Conservation (phyloP, 2,329 filamentous ascomycete species). For the Elsinoe australis region DNA sequence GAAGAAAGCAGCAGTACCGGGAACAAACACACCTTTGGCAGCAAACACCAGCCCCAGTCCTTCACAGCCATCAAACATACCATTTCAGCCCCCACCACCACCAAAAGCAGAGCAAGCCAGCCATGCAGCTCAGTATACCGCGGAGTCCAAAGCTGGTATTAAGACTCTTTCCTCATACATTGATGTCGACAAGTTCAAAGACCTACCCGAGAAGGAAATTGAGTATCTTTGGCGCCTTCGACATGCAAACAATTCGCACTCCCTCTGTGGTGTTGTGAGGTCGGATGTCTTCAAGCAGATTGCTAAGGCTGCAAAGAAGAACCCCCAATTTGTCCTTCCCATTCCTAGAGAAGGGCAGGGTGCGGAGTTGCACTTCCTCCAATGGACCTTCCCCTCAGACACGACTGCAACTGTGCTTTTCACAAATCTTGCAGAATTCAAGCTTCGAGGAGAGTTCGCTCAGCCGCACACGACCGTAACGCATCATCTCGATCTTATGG, state of each 20-base stretch:
- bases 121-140: conserved; percentile 27
- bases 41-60: conserved; percentile 19
- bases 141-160: conserved; percentile 42
- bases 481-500: conserved; percentile 74
- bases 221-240: conserved; percentile 84
- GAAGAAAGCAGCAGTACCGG: conserved; percentile 54
- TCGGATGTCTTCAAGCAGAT: conserved; percentile 66
- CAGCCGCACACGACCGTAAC: conserved; percentile 90
- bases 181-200: conserved; percentile 68
- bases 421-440: conserved; percentile 89
- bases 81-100: conserved; percentile 31
- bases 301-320: conserved; percentile 58
- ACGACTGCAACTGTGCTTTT: conserved; percentile 63
- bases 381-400: conserved; percentile 82
- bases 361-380: conserved; percentile 90
- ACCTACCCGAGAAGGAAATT: conserved; percentile 72
- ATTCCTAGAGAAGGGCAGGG: conserved; percentile 61
- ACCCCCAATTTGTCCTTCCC: conserved; percentile 87
- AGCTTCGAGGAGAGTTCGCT: conserved; percentile 79
- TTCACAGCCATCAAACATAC: conserved; percentile 25
- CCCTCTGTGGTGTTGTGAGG: conserved; percentile 78
- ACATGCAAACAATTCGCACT: conserved; percentile 63
- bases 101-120: conserved; percentile 25
- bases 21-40: conserved; percentile 40
- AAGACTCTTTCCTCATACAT: conserved; percentile 63